Conservation (phyloP, 768 basidiomycete species). For the Russula ochroleuca region DNA sequence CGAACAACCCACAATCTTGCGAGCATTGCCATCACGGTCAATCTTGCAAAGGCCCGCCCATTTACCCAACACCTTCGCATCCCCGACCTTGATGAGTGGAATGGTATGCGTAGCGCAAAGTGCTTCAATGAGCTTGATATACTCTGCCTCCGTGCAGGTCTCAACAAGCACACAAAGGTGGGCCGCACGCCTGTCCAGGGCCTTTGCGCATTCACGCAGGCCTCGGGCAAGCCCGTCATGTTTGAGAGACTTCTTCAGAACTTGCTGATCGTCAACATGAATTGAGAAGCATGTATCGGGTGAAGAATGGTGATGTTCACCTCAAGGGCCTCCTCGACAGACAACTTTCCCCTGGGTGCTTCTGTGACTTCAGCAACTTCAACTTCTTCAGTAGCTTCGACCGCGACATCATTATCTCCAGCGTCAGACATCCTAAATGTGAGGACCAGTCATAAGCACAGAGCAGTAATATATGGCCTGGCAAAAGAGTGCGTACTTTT, state of each 20-base stretch:
- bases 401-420: constrained; percentile 93
- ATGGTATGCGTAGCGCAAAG: constrained; percentile 99
- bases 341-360: constrained; percentile 92
- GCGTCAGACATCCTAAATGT: constrained; percentile 85
- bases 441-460: constrained; percentile 1
- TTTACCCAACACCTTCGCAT: constrained; percentile 95
- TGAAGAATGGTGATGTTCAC: constrained; percentile 37
- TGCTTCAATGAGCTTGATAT: constrained; percentile 99
- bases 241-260: constrained; percentile 96
- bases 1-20: constrained; percentile 90
- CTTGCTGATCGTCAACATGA: constrained; percentile 57
- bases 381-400: constrained; percentile 52
- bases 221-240: constrained; percentile 98
- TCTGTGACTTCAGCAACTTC: constrained; percentile 79
- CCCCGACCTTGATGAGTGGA: constrained; percentile 98
- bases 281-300: background rate
- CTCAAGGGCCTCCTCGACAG: constrained; percentile 93
- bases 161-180: constrained; percentile 99
- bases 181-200: constrained; percentile 97
- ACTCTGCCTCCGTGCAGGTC: constrained; percentile 98
- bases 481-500: constrained; percentile 30
- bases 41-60: constrained; percentile 99
- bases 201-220: constrained; percentile 96
- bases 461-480: background rate
- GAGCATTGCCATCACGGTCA: constrained; percentile 96